phyloP scores from a whole-genome alignment of 1,284 basidiomycete species.

The Amylostereum chailletii region DNA sequence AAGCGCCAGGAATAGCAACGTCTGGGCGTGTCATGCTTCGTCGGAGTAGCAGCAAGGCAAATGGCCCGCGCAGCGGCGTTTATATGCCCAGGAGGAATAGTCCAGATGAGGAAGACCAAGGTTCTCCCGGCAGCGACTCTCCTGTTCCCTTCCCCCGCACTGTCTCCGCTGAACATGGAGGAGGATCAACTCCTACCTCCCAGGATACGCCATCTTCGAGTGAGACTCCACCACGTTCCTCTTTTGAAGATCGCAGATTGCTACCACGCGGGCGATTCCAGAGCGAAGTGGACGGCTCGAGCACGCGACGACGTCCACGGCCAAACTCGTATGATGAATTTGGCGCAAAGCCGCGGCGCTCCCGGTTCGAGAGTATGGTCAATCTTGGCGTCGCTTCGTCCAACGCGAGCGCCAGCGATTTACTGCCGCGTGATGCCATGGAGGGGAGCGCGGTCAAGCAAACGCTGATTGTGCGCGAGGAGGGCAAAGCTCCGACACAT shows the following conservation, averaged over 20 bases:
- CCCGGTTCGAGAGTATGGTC: constrained; percentile 63
- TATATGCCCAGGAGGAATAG: constrained; percentile 35
- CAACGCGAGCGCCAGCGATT: constrained; percentile 56
- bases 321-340: constrained; percentile 66
- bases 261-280: constrained; percentile 55
- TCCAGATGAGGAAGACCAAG: constrained; percentile 9
- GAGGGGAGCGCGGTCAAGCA: constrained; percentile 61
- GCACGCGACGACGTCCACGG: constrained; percentile 40
- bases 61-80: constrained; percentile 34
- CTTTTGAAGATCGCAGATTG: constrained; percentile 32
- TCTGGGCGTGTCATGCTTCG: constrained; percentile 42
- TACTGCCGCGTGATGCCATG: constrained; percentile 48
- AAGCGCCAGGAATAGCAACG: constrained; percentile 25
- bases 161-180: constrained; percentile 37
- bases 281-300: constrained; percentile 55
- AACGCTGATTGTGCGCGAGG: constrained; percentile 74
- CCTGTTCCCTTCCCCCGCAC: constrained; percentile 58
- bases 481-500: constrained; percentile 71
- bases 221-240: constrained; percentile 10
- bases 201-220: constrained; percentile 15
- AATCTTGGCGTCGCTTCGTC: constrained; percentile 45
- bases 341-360: constrained; percentile 38
- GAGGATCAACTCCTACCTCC: constrained; percentile 21
- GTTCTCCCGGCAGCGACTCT: constrained; percentile 21
- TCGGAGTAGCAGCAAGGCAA: constrained; percentile 43